Conservation (phyloP, 2,329 filamentous ascomycete species). For the Trichoderma breve region DNA sequence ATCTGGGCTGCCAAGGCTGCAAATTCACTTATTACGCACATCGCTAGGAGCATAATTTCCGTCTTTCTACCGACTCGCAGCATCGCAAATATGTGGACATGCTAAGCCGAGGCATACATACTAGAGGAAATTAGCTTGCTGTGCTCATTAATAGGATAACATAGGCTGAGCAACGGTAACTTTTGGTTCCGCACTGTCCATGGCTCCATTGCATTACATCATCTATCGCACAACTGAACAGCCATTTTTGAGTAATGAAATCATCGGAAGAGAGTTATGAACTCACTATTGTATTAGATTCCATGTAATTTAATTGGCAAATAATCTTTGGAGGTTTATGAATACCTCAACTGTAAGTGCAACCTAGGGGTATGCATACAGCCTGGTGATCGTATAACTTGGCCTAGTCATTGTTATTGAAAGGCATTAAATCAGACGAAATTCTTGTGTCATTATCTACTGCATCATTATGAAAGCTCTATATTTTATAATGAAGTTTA, state of each 20-base stretch:
- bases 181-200: background rate
- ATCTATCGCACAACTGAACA: background rate
- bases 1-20: background rate
- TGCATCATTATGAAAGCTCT: background rate
- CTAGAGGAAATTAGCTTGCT: background rate
- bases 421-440: background rate
- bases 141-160: background rate
- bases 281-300: background rate
- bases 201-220: background rate
- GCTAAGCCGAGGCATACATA: background rate
- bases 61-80: background rate
- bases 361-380: background rate
- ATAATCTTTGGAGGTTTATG: background rate
- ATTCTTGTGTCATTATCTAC: background rate
- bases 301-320: background rate
- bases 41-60: background rate
- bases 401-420: background rate
- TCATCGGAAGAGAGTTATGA: background rate
- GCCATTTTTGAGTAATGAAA: background rate
- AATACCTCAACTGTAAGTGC: background rate
- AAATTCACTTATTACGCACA: background rate
- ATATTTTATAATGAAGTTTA: background rate
- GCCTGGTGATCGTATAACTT: background rate
- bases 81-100: background rate
- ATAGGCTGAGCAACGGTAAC: background rate